Percentiles rank a stretch among this genome's conserved stretches.
Conservation (phyloP, 2,329 filamentous ascomycete genomes). For the Calycina herbarum region DNA sequence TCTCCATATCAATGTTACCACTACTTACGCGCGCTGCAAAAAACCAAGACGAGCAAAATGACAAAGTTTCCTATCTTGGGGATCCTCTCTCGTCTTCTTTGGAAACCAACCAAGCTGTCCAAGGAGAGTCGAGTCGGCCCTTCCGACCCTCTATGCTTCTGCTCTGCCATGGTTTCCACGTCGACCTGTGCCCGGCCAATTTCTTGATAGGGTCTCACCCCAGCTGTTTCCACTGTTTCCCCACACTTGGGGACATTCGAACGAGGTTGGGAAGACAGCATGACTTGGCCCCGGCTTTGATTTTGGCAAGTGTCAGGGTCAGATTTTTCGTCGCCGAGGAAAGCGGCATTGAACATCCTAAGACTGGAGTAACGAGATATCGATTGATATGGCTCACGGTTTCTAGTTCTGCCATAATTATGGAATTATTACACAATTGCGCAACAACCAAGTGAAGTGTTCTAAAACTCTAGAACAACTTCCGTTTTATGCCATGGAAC, state of each 20-base stretch:
- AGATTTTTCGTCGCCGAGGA: not conserved
- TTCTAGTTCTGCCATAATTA: not conserved
- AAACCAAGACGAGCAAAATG: not conserved
- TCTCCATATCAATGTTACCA: not conserved
- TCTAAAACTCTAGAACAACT: too few species aligned
- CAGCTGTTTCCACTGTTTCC: not conserved
- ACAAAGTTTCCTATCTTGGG: not conserved
- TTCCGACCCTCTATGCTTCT: not conserved
- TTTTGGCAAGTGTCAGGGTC: not conserved
- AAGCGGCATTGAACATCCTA: not conserved
- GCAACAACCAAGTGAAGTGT: too few species aligned
- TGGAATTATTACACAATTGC: too few species aligned
- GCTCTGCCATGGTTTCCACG: constrained; percentile 1
- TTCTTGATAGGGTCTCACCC: not conserved
- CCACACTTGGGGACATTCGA: not conserved
- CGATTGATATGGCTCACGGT: not conserved
- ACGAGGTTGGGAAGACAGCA: not conserved
- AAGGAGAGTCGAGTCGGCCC: not conserved
- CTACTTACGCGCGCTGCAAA: not conserved
- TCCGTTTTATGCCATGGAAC: not conserved
- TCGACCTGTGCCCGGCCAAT: not conserved
- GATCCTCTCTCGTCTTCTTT: not conserved
- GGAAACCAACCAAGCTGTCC: not conserved
- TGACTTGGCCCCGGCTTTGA: not conserved
- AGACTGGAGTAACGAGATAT: not conserved